Percentiles rank a stretch among this genome's conserved stretches.
Evolutionary conservation across 306 rosid genomes (phyloP).

Genomic region (Vicia faba): DNA sequence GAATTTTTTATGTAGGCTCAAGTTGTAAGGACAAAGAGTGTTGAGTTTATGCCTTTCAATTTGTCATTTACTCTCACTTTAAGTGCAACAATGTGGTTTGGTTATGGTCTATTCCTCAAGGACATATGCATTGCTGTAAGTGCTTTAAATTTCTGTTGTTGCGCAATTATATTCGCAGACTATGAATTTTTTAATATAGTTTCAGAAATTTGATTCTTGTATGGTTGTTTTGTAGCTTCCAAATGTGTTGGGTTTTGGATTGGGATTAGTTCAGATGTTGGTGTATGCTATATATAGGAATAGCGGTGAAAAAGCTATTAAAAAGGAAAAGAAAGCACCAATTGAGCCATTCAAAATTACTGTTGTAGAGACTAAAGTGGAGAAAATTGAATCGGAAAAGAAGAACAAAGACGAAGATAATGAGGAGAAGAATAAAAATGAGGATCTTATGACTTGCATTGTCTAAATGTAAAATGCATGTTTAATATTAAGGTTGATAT

Average conservation of each 20-base stretch:
- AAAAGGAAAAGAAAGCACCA: conserved; percentile 27
- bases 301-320: conserved; percentile 24
- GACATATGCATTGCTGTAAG: conserved; percentile 84
- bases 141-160: background rate
- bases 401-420: background rate
- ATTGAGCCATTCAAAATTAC: conserved; percentile 37
- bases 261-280: conserved; percentile 78
- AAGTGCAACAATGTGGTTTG: conserved; percentile 86
- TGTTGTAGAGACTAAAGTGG: conserved; percentile 12
- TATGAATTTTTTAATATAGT: no score
- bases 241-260: conserved; percentile 66
- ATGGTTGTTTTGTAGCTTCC: conserved; percentile 54
- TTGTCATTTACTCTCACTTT: conserved; percentile 77
- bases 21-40: conserved; percentile 76
- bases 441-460: background rate
- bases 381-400: conserved; percentile 7
- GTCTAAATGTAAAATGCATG: conserved; percentile 10
- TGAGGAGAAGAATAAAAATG: conserved; percentile 7
- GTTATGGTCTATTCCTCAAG: conserved; percentile 67
- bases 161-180: no score
- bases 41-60: conserved; percentile 79
- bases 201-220: background rate
- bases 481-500: no score
- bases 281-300: conserved; percentile 65
- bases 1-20: conserved; percentile 44